phyloP scores from a whole-genome alignment of 1,139 yeast genomes.

The Suhomyces taliae region DNA sequence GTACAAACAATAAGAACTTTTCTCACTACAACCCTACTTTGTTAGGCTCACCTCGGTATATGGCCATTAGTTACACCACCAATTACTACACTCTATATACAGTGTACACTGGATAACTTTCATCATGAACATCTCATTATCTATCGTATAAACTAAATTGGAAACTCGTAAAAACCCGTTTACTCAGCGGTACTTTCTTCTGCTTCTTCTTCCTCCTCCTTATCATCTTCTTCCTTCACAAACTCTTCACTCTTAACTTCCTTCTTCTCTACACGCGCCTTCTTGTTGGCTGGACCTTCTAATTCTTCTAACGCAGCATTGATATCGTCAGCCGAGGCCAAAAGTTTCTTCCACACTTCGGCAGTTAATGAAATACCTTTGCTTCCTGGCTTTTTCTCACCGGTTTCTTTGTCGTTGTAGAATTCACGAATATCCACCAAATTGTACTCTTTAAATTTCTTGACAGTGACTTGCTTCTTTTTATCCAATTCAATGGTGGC shows the following conservation, averaged over 20 bases:
- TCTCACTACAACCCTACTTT: too few relatives aligned
- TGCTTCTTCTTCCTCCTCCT: neutral
- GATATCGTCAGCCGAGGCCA: constrained; percentile 55
- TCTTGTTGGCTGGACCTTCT: constrained; percentile 11
- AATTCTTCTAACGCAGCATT: constrained; percentile 56
- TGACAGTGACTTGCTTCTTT: constrained; percentile 70
- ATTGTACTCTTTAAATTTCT: constrained; percentile 62
- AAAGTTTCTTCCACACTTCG: constrained; percentile 62
- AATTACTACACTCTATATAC: too few relatives aligned
- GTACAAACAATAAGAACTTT: too few relatives aligned
- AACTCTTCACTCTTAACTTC: neutral
- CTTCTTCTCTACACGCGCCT: constrained; percentile 4
- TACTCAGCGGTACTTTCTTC: too few relatives aligned
- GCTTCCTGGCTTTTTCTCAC: constrained; percentile 71
- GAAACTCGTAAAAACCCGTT: too few relatives aligned
- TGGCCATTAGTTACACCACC: too few relatives aligned
- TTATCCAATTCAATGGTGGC: constrained; percentile 46
- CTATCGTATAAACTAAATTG: too few relatives aligned
- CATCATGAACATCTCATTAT: too few relatives aligned
- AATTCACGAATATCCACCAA: constrained; percentile 81
- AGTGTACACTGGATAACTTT: too few relatives aligned
- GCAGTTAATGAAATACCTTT: constrained; percentile 81
- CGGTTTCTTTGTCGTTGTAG: constrained; percentile 60
- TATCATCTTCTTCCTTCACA: neutral
- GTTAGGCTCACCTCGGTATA: too few relatives aligned